phyloP scores from a whole-genome alignment of 148 eudicot species.

The Fagopyrum tataricum region DNA sequence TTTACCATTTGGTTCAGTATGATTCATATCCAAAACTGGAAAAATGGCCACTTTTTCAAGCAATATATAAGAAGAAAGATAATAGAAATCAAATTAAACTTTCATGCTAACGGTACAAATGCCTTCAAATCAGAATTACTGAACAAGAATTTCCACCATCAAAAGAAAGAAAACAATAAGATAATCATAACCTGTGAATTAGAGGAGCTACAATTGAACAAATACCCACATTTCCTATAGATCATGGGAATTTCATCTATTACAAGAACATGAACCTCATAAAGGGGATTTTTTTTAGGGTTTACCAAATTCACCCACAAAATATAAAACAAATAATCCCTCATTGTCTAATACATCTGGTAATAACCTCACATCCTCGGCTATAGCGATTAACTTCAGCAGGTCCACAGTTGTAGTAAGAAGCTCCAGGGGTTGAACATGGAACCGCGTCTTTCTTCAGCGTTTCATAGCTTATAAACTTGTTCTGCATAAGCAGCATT shows the following conservation, averaged over 20 bases:
- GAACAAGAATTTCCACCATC: background rate
- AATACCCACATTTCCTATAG: background rate
- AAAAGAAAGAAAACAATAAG: background rate
- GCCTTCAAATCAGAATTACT: too few species aligned
- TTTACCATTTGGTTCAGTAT: background rate
- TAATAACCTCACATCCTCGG: conserved; percentile 82
- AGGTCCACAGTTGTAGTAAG: conserved; percentile 72
- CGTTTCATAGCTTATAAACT: conserved; percentile 80
- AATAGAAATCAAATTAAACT: background rate
- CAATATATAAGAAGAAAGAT: background rate
- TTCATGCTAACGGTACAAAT: too few species aligned
- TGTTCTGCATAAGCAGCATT: conserved; percentile 39
- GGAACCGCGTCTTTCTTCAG: conserved; percentile 74
- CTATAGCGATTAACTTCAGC: conserved; percentile 55
- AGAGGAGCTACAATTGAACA: background rate
- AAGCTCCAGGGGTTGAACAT: conserved; percentile 74
- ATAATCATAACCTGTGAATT: background rate
- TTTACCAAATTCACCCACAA: background rate
- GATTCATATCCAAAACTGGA: background rate
- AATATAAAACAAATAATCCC: background rate
- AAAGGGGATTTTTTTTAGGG: too few species aligned
- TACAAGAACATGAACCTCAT: background rate
- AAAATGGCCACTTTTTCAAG: background rate
- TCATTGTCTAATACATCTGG: conserved; percentile 36
- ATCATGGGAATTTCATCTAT: background rate